Percentiles rank a stretch among this genome's conserved stretches.
Evolutionary conservation across 345 rosid genomes (phyloP).

Genomic region (Tarenaya hassleriana): DNA sequence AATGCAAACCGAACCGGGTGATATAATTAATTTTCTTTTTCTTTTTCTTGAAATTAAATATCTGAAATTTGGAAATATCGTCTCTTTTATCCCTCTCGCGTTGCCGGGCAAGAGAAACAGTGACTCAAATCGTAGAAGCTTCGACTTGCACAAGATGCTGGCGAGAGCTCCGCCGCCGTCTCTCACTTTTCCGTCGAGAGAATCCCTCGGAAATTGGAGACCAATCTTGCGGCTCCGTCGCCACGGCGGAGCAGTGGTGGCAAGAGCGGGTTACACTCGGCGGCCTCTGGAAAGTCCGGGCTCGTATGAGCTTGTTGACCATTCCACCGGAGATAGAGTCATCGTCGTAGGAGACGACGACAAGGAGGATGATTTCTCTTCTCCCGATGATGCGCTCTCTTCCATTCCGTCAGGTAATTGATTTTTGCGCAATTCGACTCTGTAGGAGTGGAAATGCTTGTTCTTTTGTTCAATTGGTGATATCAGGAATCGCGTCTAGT

Average conservation of each 20-base stretch:
- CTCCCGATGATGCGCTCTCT: slow-evolving; percentile 22
- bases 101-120: neutral
- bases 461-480: neutral
- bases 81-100: slow-evolving; percentile 14
- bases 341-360: slow-evolving; percentile 34
- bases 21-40: too few relatives aligned
- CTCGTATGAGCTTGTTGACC: slow-evolving; percentile 34
- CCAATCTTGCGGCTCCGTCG: slow-evolving; percentile 15
- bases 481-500: neutral
- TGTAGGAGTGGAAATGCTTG: neutral
- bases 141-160: slow-evolving; percentile 13
- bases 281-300: slow-evolving; percentile 37
- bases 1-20: too few relatives aligned
- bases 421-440: neutral
- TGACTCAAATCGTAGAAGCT: neutral
- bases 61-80: neutral
- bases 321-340: slow-evolving; percentile 43
- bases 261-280: slow-evolving; percentile 29
- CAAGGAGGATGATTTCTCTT: slow-evolving; percentile 16
- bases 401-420: slow-evolving; percentile 26
- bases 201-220: neutral
- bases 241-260: slow-evolving; percentile 15
- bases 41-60: too few relatives aligned
- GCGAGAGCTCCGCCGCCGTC: slow-evolving; percentile 30
- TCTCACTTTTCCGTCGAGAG: slow-evolving; percentile 19